Evolutionary conservation across 2,329 filamentous ascomycete species (phyloP).

Genomic region (Beauveria brongniartii): DNA sequence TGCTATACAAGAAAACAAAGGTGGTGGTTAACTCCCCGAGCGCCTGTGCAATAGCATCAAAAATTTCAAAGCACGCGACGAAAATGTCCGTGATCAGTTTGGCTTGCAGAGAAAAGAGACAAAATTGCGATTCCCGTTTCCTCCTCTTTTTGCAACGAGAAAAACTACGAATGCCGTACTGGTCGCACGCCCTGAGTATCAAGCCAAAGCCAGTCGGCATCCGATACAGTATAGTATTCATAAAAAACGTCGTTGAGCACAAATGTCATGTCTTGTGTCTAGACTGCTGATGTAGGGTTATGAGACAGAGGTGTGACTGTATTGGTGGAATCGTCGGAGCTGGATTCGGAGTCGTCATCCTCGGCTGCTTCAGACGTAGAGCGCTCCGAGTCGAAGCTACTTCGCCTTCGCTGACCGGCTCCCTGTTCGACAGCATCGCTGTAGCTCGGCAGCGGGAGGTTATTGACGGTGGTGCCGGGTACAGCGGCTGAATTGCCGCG

Average conservation of each 20-base stretch:
- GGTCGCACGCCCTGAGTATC: background rate
- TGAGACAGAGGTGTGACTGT: slow-evolving; percentile 7
- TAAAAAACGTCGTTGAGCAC: slow-evolving; percentile 6
- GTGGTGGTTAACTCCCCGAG: background rate
- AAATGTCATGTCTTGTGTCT: background rate
- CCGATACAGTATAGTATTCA: slow-evolving; percentile 9
- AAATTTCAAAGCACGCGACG: background rate
- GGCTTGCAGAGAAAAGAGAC: background rate
- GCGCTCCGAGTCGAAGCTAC: slow-evolving; percentile 3
- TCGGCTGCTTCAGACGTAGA: background rate
- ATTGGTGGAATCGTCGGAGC: slow-evolving; percentile 8
- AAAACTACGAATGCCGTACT: background rate
- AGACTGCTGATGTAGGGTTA: background rate
- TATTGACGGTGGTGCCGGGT: slow-evolving; percentile 15
- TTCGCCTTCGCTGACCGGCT: slow-evolving; percentile 15
- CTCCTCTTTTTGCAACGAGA: background rate
- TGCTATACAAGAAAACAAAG: slow-evolving; percentile 8
- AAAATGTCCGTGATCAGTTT: background rate
- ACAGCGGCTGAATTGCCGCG: slow-evolving; percentile 39
- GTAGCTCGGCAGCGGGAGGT: slow-evolving; percentile 73
- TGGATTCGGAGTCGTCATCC: background rate
- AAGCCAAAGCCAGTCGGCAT: background rate
- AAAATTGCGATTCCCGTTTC: background rate
- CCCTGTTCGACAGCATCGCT: slow-evolving; percentile 61
- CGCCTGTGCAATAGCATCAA: slow-evolving; percentile 1